Conservation (phyloP, 139 green algal species). For the Haematococcus lacustris region DNA sequence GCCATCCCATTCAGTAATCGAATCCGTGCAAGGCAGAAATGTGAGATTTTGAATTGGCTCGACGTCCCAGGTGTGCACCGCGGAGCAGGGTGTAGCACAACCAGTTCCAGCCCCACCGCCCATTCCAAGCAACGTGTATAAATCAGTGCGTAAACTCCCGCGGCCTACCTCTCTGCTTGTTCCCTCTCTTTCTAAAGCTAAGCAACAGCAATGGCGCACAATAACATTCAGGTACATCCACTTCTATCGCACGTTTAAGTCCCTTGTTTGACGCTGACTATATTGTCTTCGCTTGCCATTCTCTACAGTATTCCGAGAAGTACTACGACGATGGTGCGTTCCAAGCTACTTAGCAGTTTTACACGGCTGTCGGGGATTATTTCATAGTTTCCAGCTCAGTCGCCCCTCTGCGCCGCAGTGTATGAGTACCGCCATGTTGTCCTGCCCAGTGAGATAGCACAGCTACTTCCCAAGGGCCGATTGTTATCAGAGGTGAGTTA, state of each 20-base stretch:
- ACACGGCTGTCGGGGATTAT: too few species aligned
- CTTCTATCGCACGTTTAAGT: background rate
- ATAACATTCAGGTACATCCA: background rate
- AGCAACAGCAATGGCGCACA: background rate
- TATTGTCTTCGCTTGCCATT: background rate
- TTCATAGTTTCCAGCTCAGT: too few species aligned
- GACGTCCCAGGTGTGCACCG: background rate
- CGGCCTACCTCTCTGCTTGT: background rate
- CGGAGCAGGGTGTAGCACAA: too few species aligned
- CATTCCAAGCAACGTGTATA: too few species aligned
- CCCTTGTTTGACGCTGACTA: background rate
- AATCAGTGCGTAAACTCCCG: too few species aligned
- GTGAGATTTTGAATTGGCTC: background rate
- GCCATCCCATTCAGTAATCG: background rate
- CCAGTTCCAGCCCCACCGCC: too few species aligned
- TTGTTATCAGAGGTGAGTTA: constrained; percentile 84
- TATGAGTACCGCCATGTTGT: constrained; percentile 82
- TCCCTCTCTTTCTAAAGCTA: background rate
- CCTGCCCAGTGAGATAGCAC: constrained; percentile 82
- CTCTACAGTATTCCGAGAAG: constrained; percentile 83
- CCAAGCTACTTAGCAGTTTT: constrained; percentile 67
- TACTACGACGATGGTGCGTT: constrained; percentile 97
- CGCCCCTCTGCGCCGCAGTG: constrained; percentile 3
- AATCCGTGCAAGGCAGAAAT: background rate
- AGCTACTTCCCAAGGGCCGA: constrained; percentile 80